These are phyloP conservation scores for Ophiognomonia clavigignenti-juglandacearum DNA, from an alignment of 2,329 filamentous ascomycete species.

Conservation along the genomic window DNA sequence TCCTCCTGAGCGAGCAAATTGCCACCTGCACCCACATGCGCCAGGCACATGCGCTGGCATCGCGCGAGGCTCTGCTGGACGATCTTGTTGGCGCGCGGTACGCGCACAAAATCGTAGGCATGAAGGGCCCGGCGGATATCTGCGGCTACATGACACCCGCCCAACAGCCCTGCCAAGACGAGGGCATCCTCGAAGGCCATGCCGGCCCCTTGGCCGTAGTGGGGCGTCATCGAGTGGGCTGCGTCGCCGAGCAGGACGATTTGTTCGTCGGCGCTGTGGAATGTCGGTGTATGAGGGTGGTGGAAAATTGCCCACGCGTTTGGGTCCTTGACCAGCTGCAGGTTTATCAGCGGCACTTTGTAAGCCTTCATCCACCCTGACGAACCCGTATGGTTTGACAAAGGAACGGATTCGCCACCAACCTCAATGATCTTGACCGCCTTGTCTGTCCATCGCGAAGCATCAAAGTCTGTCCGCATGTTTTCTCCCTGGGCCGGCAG, in stretches of 20 bases:
- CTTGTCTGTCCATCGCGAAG: not conserved
- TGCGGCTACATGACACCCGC: not conserved
- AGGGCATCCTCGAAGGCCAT: slow-evolving; percentile 5
- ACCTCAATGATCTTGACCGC: slow-evolving; percentile 1
- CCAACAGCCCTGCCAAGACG: not conserved
- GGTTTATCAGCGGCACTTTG: not conserved
- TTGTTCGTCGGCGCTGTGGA: not conserved
- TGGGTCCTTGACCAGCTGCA: not conserved
- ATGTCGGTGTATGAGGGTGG: not conserved
- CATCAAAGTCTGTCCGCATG: not conserved
- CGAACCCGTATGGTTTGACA: not conserved
- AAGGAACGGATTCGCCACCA: not conserved
- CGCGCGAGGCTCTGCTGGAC: not conserved
- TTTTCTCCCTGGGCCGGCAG: not conserved
- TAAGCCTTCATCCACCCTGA: too few species aligned
- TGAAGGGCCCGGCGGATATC: not conserved
- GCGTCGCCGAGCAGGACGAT: slow-evolving; percentile 4
- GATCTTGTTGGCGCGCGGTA: not conserved
- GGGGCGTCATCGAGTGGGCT: slow-evolving; percentile 2
- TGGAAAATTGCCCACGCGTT: slow-evolving; percentile 5
- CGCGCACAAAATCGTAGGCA: slow-evolving; percentile 3
- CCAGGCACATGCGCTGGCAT: not conserved
- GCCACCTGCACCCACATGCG: not conserved
- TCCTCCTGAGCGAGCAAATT: not conserved
- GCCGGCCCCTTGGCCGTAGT: slow-evolving; percentile 2